Conservation (phyloP, 2,329 filamentous ascomycete species). For the Plectosphaerella cucumerina region DNA sequence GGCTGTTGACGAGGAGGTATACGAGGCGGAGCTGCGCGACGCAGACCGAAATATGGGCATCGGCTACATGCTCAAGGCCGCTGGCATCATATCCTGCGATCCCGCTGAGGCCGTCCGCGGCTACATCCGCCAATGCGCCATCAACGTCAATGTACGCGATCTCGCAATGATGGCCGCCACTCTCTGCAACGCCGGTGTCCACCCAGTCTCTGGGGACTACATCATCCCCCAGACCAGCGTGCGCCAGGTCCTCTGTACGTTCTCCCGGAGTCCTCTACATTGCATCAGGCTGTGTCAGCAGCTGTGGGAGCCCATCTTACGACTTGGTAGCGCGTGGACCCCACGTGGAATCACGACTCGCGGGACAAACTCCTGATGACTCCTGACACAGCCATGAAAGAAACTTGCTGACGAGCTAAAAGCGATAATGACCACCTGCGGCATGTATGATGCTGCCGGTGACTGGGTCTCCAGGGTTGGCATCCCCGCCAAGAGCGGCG, state of each 20-base stretch:
- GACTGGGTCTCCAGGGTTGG: constrained; percentile 33
- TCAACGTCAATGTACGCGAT: constrained; percentile 35
- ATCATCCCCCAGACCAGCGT: constrained; percentile 31
- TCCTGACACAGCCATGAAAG: too few species aligned
- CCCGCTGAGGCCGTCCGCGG: constrained; percentile 28
- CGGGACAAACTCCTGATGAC: too few species aligned
- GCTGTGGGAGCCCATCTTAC: too few species aligned
- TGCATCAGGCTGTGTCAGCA: too few species aligned
- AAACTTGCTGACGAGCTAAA: too few species aligned
- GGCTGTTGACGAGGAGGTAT: constrained; percentile 31
- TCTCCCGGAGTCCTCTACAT: too few species aligned
- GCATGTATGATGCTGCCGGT: too few species aligned
- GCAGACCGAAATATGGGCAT: constrained; percentile 30
- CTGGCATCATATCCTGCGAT: constrained; percentile 29
- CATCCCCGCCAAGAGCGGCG: constrained; percentile 32
- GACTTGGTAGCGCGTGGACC: too few species aligned
- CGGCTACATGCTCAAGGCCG: constrained; percentile 35
- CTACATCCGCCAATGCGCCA: constrained; percentile 34
- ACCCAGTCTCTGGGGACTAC: constrained; percentile 24
- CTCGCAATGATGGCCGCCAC: constrained; percentile 34
- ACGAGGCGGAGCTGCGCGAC: constrained; percentile 29
- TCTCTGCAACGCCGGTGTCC: constrained; percentile 29
- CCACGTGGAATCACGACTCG: too few species aligned
- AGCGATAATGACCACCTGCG: too few species aligned
- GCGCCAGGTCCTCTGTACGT: constrained; percentile 27